phyloP scores from a whole-genome alignment of 2,329 filamentous ascomycete genomes.

The Cordyceps cicadae region DNA sequence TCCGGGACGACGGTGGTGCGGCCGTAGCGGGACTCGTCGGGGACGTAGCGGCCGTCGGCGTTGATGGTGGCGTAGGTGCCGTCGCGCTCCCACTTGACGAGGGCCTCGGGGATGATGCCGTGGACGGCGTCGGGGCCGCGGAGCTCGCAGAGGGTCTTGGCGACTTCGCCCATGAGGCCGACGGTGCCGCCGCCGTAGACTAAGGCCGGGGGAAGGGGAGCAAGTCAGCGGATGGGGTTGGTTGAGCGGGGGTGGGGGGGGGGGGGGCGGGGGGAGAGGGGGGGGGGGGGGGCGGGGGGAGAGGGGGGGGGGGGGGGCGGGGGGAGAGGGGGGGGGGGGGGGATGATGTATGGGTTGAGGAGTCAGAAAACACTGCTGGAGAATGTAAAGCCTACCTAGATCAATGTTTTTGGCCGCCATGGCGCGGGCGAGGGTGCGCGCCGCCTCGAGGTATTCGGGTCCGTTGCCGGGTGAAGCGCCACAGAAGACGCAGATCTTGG shows the following conservation, averaged over 20 bases:
- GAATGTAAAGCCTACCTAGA: conserved; percentile 44
- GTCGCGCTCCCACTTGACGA: conserved; percentile 71
- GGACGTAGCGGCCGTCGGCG: conserved; percentile 45
- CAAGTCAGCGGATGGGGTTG: conserved; percentile 8
- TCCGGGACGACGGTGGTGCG: conserved; percentile 81
- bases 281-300: neutral
- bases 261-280: no score
- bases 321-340: no score
- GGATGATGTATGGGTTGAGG: neutral
- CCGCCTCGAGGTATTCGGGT: conserved; percentile 68
- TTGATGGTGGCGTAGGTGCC: conserved; percentile 41
- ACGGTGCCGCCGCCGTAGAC: conserved; percentile 94
- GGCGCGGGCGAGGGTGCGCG: conserved; percentile 61
- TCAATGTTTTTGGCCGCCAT: conserved; percentile 71
- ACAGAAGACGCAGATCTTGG: conserved; percentile 91
- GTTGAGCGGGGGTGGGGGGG: neutral
- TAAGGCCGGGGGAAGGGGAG: conserved; percentile 18
- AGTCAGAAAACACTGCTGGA: neutral
- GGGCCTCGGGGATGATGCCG: conserved; percentile 83
- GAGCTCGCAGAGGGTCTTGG: conserved; percentile 75
- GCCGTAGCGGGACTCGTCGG: conserved; percentile 63
- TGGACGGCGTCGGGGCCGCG: conserved; percentile 76
- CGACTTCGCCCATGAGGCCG: conserved; percentile 91
- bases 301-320: neutral
- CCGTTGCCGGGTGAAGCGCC: conserved; percentile 68